Evolutionary conservation across 2,329 filamentous ascomycete species (phyloP), one percentile per base, ranked within the genome.

Genomic region (Bertia moriformis): DNA sequence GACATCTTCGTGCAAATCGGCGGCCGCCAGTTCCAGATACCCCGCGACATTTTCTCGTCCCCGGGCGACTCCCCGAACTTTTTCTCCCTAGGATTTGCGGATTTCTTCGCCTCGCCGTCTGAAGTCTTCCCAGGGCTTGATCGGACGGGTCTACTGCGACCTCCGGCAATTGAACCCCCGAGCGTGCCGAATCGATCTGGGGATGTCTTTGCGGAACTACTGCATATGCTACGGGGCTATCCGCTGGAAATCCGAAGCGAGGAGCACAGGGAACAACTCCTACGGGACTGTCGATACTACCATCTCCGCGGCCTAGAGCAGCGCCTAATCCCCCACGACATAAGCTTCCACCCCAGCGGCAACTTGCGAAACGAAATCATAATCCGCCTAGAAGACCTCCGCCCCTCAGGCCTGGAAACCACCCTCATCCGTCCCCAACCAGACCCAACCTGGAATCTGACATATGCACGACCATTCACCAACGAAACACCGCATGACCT

Each of bases 11-110:
- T 94, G 50, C 81, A 83, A 44, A 89, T 96, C 49, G 89, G 89
- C 43, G 76, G 84, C 48, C 75, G 73, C 42, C 78, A 91, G 49
- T 96, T 96, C 59, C 82, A 87, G 54, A 88, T 96, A 46, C 83
- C 88, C 2, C 82, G 87, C 45, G 84, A 93, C 49, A 68, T 93
- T 44, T 93, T 96, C 58, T 80, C 73, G 19, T 72, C 74, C 24
- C 85, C 87, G 1, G 89, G 88, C 18, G 88, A 96, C 60, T 79
- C 77, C n/a, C 88, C 88, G 12, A 96, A 96, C 57, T 96, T 87
- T 67, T 96, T 96, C 65, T 82, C 86, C 0, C 71, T 95, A 3
- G 88, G 88, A 42, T 94, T 93, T 52, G 81, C 78, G 27, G 73
- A 85, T 49, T 93, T 93, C 67, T 93, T 94, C 62, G 79, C 78